Evolutionary conservation across 2,329 filamentous ascomycete genomes (phyloP).

Genomic region (Aureobasidium uvarum): DNA sequence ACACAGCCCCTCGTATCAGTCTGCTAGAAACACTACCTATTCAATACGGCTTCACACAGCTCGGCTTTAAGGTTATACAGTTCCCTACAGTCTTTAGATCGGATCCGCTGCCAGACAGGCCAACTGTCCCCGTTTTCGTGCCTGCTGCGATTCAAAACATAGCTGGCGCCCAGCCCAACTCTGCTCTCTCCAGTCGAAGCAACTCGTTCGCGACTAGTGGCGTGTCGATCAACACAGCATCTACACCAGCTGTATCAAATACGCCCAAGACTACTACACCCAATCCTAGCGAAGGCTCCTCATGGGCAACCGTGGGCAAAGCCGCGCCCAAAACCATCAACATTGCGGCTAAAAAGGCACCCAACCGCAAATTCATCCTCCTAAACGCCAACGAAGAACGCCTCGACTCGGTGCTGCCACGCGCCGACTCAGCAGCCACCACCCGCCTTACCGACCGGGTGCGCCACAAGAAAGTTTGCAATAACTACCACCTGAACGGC

Average conservation of each 20-base stretch:
- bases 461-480: constrained; percentile 40
- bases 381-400: constrained; percentile 47
- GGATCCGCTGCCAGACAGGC: constrained; percentile 42
- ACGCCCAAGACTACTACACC: background rate
- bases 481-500: constrained; percentile 41
- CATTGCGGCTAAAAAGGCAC: constrained; percentile 39
- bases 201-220: background rate
- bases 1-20: constrained; percentile 43
- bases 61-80: constrained; percentile 43
- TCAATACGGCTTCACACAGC: constrained; percentile 43
- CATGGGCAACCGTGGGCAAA: constrained; percentile 48
- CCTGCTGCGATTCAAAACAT: background rate
- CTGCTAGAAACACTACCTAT: constrained; percentile 48
- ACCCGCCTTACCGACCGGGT: constrained; percentile 35
- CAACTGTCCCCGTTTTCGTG: background rate
- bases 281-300: constrained; percentile 18
- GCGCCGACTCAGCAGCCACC: constrained; percentile 34
- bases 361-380: constrained; percentile 40
- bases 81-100: constrained; percentile 46
- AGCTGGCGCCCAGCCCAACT: constrained; percentile 13
- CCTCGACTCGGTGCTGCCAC: constrained; percentile 43
- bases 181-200: constrained; percentile 12
- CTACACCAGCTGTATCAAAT: background rate
- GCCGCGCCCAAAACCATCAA: constrained; percentile 41
- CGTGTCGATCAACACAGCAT: background rate